These are phyloP conservation scores for Trichoderma orchidacearum DNA, from an alignment of 495 filamentous ascomycete species.

Conservation along the genomic window DNA sequence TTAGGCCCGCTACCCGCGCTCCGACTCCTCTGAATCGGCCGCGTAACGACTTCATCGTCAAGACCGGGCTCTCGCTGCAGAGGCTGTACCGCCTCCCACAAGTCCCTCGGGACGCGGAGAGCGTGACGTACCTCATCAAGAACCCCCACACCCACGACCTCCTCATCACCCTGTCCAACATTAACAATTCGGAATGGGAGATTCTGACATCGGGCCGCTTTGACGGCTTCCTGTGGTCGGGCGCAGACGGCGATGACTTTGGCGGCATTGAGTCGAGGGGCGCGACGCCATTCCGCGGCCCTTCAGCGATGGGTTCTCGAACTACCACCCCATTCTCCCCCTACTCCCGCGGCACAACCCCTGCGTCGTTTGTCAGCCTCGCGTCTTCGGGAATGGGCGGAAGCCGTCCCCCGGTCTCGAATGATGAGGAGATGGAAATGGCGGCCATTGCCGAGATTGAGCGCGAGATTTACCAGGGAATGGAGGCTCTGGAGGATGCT, in stretches of 20 bases:
- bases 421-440: slow-evolving; percentile 93
- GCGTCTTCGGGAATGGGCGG: slow-evolving; percentile 21
- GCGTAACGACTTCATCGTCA: slow-evolving; percentile 53
- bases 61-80: slow-evolving; percentile 63
- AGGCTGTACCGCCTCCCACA: slow-evolving; percentile 64
- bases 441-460: slow-evolving; percentile 80
- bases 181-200: slow-evolving; percentile 86
- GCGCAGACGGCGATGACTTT: slow-evolving; percentile 50
- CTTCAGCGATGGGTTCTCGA: slow-evolving; percentile 20
- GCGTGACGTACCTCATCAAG: slow-evolving; percentile 77
- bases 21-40: slow-evolving; percentile 38
- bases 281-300: slow-evolving; percentile 28
- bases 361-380: slow-evolving; percentile 32
- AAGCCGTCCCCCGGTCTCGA: slow-evolving; percentile 43
- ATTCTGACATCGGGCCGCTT: slow-evolving; percentile 92
- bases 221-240: slow-evolving; percentile 91
- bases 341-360: slow-evolving; percentile 17
- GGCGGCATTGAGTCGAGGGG: slow-evolving; percentile 35
- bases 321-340: slow-evolving; percentile 20
- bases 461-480: slow-evolving; percentile 79
- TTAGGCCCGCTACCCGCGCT: slow-evolving; percentile 37
- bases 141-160: slow-evolving; percentile 73
- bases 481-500: slow-evolving; percentile 90
- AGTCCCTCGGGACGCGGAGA: slow-evolving; percentile 68
- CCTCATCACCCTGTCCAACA: slow-evolving; percentile 72